Evolutionary conservation across 2,329 filamentous ascomycete species (phyloP).

Genomic region (Alternaria arbusti): DNA sequence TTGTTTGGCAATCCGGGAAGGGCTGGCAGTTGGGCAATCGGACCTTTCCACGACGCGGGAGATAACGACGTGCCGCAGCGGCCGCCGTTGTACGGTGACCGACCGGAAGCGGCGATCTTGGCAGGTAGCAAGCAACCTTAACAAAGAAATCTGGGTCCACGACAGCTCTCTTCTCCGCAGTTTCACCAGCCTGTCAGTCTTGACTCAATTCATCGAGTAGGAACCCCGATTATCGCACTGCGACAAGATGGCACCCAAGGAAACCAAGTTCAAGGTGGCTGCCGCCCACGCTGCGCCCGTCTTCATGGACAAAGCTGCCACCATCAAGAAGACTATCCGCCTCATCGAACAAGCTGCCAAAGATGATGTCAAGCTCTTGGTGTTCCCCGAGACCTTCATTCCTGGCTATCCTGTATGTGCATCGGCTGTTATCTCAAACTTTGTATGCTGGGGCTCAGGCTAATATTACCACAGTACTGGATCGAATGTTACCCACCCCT

Average conservation of each 20-base stretch:
- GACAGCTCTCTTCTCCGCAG: neutral
- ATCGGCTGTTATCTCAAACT: slow-evolving; percentile 1
- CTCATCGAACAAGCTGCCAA: slow-evolving; percentile 44
- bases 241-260: slow-evolving; percentile 25
- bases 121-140: neutral
- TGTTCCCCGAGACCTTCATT: slow-evolving; percentile 48
- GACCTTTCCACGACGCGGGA: neutral
- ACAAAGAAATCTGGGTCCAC: neutral
- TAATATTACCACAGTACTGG: slow-evolving; percentile 38
- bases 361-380: slow-evolving; percentile 40
- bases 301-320: slow-evolving; percentile 48
- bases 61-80: slow-evolving; percentile 1
- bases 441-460: neutral
- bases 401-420: slow-evolving; percentile 45
- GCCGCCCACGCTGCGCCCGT: slow-evolving; percentile 47
- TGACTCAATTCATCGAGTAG: neutral
- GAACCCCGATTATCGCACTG: neutral
- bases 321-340: slow-evolving; percentile 39
- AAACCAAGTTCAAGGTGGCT: slow-evolving; percentile 44
- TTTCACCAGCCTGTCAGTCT: neutral
- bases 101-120: neutral
- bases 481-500: slow-evolving; percentile 47
- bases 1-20: neutral
- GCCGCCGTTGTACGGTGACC: neutral
- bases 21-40: neutral